These are phyloP conservation scores for Narthecium ossifragum DNA, from an alignment of 106 monocot genomes.

Conservation along the genomic window DNA sequence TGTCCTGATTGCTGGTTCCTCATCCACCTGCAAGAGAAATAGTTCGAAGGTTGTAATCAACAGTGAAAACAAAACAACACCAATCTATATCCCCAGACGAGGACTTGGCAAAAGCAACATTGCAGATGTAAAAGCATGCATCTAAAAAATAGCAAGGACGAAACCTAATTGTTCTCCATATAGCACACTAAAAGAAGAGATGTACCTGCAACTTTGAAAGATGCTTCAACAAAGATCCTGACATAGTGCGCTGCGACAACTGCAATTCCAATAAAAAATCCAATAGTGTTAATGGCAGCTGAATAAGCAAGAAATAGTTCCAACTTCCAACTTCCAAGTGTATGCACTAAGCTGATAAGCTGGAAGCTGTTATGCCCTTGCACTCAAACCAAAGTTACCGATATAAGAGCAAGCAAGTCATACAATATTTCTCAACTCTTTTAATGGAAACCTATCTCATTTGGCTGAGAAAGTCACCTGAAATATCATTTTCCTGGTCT, in stretches of 20 bases:
- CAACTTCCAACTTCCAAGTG: too few relatives aligned
- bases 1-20: constrained; percentile 96
- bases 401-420: too few relatives aligned
- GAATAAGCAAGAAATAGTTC: not conserved
- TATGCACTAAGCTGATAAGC: too few relatives aligned
- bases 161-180: too few relatives aligned
- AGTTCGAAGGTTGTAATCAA: not conserved
- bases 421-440: too few relatives aligned
- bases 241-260: constrained; percentile 93
- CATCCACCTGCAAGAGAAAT: constrained; percentile 66
- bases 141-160: not conserved
- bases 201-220: constrained; percentile 95
- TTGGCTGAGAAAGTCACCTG: too few relatives aligned
- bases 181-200: too few relatives aligned
- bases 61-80: not conserved
- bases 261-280: constrained; percentile 25
- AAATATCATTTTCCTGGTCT: too few relatives aligned
- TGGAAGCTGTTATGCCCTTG: too few relatives aligned
- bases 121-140: not conserved
- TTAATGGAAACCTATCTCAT: too few relatives aligned
- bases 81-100: constrained; percentile 1
- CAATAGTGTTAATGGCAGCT: not conserved
- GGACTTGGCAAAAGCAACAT: not conserved
- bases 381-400: too few relatives aligned
- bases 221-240: constrained; percentile 90